Percentiles rank a stretch among this genome's conserved stretches.
These are phyloP conservation scores for Gossypium schwendimanii DNA, from an alignment of 441 rosid species.

Conservation along the genomic window DNA sequence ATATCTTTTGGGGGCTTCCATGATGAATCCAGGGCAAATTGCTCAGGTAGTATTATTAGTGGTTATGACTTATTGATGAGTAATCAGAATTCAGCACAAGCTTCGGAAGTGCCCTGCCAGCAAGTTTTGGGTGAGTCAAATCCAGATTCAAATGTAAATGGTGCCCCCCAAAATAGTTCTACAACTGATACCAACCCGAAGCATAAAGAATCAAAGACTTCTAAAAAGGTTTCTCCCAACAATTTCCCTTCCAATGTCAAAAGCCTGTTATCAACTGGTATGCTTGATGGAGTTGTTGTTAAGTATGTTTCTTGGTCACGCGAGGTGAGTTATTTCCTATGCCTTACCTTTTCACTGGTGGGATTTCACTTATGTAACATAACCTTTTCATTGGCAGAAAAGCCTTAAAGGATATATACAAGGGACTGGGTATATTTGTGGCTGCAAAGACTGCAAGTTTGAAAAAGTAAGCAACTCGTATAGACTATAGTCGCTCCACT, in stretches of 20 bases:
- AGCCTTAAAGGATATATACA: constrained; percentile 35
- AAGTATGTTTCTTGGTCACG: constrained; percentile 47
- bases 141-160: constrained; percentile 19
- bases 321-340: constrained; percentile 27
- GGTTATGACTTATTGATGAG: constrained; percentile 28
- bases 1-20: constrained; percentile 30
- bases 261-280: constrained; percentile 45
- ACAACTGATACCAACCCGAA: constrained; percentile 19
- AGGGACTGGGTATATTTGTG: constrained; percentile 41
- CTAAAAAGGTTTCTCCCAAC: constrained; percentile 34
- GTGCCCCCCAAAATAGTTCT: constrained; percentile 19
- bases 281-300: constrained; percentile 43
- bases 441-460: constrained; percentile 38
- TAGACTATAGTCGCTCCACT: not conserved
- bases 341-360: not conserved
- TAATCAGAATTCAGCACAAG: constrained; percentile 26
- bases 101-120: constrained; percentile 21
- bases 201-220: constrained; percentile 30
- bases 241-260: constrained; percentile 46
- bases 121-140: constrained; percentile 19
- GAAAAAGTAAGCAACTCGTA: constrained; percentile 23
- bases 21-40: constrained; percentile 29
- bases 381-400: constrained; percentile 25
- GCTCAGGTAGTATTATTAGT: constrained; percentile 26
- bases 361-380: not conserved